A percentile compares a stretch with the other conserved stretches of the same genome.
Evolutionary conservation across 129 eudicot genomes (phyloP).

Genomic region (sunflower (Helianthus annuus)): DNA sequence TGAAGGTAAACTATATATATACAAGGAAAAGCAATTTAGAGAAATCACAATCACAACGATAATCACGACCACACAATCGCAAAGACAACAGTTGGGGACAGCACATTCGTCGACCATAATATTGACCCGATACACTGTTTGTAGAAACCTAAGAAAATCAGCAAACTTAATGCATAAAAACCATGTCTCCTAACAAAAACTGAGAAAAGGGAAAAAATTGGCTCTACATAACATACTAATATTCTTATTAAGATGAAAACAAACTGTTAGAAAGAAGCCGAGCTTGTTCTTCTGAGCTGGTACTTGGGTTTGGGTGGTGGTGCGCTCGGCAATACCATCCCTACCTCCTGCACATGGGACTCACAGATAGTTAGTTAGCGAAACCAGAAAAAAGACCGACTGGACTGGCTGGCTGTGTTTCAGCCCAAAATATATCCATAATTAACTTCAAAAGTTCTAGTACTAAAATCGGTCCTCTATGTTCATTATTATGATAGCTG

Average conservation of each 20-base stretch:
- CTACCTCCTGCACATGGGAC: slow-evolving; percentile 42
- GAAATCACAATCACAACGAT: background rate
- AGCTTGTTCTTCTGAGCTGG: slow-evolving; percentile 76
- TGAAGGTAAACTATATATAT: no score
- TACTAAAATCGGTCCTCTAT: background rate
- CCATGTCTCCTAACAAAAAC: background rate
- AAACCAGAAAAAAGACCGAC: background rate
- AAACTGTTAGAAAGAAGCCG: slow-evolving; percentile 50
- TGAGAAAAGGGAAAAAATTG: slow-evolving; percentile 11
- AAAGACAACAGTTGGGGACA: background rate
- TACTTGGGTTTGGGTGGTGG: slow-evolving; percentile 67
- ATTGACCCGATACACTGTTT: slow-evolving; percentile 19
- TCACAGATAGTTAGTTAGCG: slow-evolving; percentile 17
- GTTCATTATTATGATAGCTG: no score
- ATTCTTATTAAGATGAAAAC: slow-evolving; percentile 3
- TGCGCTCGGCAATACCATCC: slow-evolving; percentile 46
- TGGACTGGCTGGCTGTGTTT: no score
- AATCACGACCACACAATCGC: background rate
- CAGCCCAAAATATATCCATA: background rate
- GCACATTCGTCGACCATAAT: slow-evolving; percentile 16
- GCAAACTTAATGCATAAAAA: slow-evolving; percentile 28
- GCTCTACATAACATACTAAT: slow-evolving; percentile 31
- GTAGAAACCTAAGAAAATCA: slow-evolving; percentile 27
- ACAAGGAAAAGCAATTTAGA: no score
- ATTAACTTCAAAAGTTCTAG: background rate